A percentile compares a stretch with the other conserved stretches of the same genome.
Conservation (phyloP, 129 eudicot genomes). For the Arctium lappa region DNA sequence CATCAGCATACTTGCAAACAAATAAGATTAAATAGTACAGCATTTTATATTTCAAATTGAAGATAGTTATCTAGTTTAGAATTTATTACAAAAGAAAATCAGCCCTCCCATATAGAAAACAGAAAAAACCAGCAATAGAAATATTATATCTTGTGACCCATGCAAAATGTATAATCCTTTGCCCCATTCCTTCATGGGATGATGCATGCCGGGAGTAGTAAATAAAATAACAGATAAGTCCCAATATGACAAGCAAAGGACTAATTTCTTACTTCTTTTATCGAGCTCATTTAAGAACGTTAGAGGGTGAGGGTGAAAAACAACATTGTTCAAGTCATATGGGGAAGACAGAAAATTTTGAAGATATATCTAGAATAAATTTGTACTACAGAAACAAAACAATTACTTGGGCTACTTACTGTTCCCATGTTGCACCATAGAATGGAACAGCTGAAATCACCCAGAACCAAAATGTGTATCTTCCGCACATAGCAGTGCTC, state of each 20-base stretch:
- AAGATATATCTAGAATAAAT: neutral
- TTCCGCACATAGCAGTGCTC: conserved; percentile 96
- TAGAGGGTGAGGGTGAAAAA: neutral
- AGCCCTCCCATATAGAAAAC: neutral
- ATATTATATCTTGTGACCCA: neutral
- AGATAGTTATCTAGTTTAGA: neutral
- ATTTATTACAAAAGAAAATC: neutral
- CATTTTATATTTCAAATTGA: neutral
- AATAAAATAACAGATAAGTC: neutral
- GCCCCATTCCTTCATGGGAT: neutral
- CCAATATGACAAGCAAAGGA: neutral
- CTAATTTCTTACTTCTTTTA: neutral
- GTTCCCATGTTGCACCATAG: conserved; percentile 97
- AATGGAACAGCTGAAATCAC: conserved; percentile 94
- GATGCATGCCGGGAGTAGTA: neutral
- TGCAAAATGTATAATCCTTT: neutral
- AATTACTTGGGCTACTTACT: conserved; percentile 48
- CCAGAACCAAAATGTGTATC: conserved; percentile 91
- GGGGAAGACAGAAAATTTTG: neutral
- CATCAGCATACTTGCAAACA: neutral
- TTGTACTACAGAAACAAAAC: neutral
- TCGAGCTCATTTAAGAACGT: neutral
- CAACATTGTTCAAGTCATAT: neutral
- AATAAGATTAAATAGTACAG: neutral
- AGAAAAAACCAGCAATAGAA: neutral